Evolutionary conservation across 129 eudicot species (phyloP), one percentile per base, ranked within the genome.

Genomic region (Flaveria bidentis): DNA sequence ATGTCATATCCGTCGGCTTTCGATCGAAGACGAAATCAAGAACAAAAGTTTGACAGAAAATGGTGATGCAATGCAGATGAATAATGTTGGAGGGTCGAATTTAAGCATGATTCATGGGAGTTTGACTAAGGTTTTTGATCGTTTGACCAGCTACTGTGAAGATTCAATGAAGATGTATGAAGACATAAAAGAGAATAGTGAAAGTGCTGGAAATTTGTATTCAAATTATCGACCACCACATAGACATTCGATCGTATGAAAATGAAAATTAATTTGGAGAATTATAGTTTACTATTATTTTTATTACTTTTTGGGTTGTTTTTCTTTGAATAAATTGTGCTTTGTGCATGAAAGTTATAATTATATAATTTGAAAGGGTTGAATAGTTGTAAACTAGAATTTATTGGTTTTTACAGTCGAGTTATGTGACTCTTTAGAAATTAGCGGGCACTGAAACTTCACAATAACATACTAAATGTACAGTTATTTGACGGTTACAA

Each of bases 91-190:
- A 9, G 77, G 74, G 26, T 80, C 25, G 63, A 73, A 85, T 78
- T 79, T 90, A 61, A 79, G 84, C 76, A 57, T 55, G 77, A 76
- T 88, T 41, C 88, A 84, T 14, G 39, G 84, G 17, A 83, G 98
- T 79, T 81, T 93, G 87, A 90, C 93, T 6, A 88, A 80, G 85
- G 97, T 90, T 71, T 87, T 93, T 41, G 90, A 93, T 68, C 64
- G 89, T 58, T 71, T 93, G 85, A 90, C 87, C 63, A 90, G 82
- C 67, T 93, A 90, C 74, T 88, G 97, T 6, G 97, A 93, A 81
- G 93, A 87, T 10, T 90, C 97, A 5, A 69, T 87, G 86, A 90
- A 85, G 78, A 84, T 87, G 92, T 90, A 80, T 69, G 96, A 90
- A 66, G 96, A 93, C 61, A 84, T 93, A 28, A 61, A 84, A 67